Conservation (phyloP, 2,329 filamentous ascomycete species). For the Fusarium sp. region DNA sequence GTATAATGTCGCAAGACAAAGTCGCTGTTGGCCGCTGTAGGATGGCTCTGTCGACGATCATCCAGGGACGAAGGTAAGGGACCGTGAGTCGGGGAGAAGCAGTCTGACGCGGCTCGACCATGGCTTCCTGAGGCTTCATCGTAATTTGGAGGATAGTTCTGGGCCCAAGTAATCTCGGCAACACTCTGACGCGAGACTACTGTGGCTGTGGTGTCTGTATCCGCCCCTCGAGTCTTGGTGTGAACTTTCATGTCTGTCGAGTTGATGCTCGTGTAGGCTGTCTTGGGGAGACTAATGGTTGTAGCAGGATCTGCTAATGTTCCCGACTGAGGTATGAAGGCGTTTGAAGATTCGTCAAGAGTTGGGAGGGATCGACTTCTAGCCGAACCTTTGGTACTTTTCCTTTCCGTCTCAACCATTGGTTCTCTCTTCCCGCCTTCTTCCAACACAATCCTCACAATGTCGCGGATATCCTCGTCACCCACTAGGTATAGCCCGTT, state of each 20-base stretch:
- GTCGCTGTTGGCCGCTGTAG: constrained; percentile 8
- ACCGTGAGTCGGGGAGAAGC: constrained; percentile 30
- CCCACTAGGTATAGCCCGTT: constrained; percentile 38
- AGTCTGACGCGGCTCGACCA: constrained; percentile 36
- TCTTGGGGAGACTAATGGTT: constrained; percentile 49
- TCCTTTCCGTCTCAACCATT: not conserved
- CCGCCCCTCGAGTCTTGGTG: constrained; percentile 33
- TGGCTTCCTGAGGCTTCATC: constrained; percentile 1
- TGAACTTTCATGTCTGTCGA: constrained; percentile 35
- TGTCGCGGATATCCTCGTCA: constrained; percentile 40
- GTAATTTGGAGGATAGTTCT: constrained; percentile 15
- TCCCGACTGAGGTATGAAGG: constrained; percentile 42
- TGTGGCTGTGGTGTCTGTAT: constrained; percentile 41
- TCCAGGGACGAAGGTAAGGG: constrained; percentile 12
- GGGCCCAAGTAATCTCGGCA: constrained; percentile 48
- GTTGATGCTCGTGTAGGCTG: constrained; percentile 45
- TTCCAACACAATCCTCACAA: constrained; percentile 36
- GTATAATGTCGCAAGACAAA: constrained; percentile 39
- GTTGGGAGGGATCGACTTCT: constrained; percentile 26
- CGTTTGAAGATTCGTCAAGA: constrained; percentile 33
- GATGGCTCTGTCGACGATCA: constrained; percentile 30
- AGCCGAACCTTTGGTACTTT: constrained; percentile 8
- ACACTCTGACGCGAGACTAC: constrained; percentile 46
- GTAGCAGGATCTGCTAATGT: constrained; percentile 48
- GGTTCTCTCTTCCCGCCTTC: constrained; percentile 22